Percentiles rank a stretch among this genome's conserved stretches.
Evolutionary conservation across 208 protist species (phyloP).

Genomic region (Leishmania tarentolae): DNA sequence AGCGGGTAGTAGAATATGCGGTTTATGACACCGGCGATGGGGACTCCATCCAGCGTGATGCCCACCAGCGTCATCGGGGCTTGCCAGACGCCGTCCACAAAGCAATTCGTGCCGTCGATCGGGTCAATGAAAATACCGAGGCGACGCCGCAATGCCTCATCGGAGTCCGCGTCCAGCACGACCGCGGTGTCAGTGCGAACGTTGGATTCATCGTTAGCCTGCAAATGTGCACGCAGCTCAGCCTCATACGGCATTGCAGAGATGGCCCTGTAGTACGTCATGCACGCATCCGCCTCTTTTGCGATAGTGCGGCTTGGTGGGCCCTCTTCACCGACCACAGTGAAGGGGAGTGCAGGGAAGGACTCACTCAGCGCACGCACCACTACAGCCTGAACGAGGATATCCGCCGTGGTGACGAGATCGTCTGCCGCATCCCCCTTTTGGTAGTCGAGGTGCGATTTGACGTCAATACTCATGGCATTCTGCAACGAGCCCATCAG

Average conservation of each 20-base stretch:
- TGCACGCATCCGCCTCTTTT: conserved; percentile 25
- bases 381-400: conserved; percentile 59
- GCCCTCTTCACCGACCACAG: conserved; percentile 64
- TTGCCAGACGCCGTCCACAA: conserved; percentile 59
- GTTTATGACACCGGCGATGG: conserved; percentile 69
- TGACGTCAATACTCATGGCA: conserved; percentile 47
- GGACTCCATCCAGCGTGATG: conserved; percentile 63
- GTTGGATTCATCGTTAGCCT: not conserved
- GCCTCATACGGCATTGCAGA: conserved; percentile 25
- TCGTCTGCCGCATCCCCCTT: conserved; percentile 42
- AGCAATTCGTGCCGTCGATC: conserved; percentile 86
- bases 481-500: conserved; percentile 28
- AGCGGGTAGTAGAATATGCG: conserved; percentile 57
- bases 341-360: conserved; percentile 54
- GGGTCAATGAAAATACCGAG: conserved; percentile 86
- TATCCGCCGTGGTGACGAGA: conserved; percentile 67
- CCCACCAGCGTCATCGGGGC: conserved; percentile 80
- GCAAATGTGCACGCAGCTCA: conserved; percentile 26
- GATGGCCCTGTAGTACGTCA: conserved; percentile 25
- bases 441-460: conserved; percentile 42
- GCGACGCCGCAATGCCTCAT: conserved; percentile 41
- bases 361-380: conserved; percentile 27
- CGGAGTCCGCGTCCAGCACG: conserved; percentile 29
- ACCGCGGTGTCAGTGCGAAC: not conserved
- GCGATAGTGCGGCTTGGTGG: conserved; percentile 21